Evolutionary conservation across 768 basidiomycete species (phyloP).

Genomic region (Solioccasus polychromus): DNA sequence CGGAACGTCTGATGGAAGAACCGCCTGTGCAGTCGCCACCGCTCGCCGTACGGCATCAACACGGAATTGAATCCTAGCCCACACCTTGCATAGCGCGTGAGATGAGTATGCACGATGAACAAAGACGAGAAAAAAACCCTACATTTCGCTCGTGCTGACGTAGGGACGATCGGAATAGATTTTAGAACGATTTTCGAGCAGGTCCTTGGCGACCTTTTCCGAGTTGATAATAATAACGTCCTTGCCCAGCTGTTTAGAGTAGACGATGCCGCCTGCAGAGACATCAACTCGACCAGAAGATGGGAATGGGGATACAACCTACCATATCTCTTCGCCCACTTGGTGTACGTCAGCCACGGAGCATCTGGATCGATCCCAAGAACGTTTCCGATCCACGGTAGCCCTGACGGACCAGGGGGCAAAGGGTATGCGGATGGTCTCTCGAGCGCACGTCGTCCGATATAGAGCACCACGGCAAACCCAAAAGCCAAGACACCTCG

Average conservation of each 20-base stretch:
- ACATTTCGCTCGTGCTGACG: neutral
- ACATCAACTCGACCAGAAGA: neutral
- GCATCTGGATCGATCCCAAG: neutral
- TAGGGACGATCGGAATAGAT: neutral
- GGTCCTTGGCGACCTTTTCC: neutral
- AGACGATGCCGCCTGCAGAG: neutral
- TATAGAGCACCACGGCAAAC: neutral
- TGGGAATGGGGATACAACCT: neutral
- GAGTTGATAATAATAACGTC: constrained; percentile 10
- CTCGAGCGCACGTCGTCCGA: neutral
- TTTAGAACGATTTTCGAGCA: neutral
- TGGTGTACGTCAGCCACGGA: constrained; percentile 11
- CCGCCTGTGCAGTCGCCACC: constrained; percentile 4
- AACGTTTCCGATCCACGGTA: constrained; percentile 6
- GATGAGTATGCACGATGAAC: neutral
- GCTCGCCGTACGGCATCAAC: neutral
- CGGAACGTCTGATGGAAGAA: constrained; percentile 18
- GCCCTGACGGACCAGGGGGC: constrained; percentile 10
- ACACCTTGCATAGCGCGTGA: neutral
- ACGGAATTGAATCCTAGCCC: constrained; percentile 6
- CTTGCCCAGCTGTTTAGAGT: neutral
- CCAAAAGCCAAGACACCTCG: neutral
- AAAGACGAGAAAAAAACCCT: neutral
- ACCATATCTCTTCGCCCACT: constrained; percentile 12
- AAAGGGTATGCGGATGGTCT: neutral